Evolutionary conservation across 805 yeast species (phyloP).

Genomic region (Starmerella sp.): DNA sequence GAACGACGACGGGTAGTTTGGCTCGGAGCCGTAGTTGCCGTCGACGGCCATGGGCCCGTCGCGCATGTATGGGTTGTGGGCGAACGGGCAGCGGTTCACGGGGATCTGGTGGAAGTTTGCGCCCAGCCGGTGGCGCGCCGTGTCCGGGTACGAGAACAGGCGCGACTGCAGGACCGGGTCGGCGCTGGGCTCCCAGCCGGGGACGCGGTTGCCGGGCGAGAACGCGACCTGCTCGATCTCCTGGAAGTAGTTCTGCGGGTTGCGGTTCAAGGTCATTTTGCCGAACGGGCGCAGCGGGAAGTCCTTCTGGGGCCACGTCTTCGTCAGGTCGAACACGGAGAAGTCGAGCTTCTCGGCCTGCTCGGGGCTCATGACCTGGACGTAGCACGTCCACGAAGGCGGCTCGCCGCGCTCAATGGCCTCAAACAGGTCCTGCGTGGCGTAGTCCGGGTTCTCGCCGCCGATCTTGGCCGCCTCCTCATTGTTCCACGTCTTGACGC

Average conservation of each 20-base stretch:
- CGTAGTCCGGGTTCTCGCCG: constrained; percentile 43
- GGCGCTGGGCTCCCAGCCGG: constrained; percentile 64
- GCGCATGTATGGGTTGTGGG: constrained; percentile 39
- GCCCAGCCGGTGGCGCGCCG: constrained; percentile 69
- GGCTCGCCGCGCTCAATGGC: constrained; percentile 38
- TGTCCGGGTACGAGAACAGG: constrained; percentile 64
- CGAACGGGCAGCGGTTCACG: constrained; percentile 48
- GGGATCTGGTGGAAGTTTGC: constrained; percentile 57
- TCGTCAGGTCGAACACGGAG: constrained; percentile 44
- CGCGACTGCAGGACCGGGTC: constrained; percentile 72
- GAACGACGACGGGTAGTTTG: constrained; percentile 41
- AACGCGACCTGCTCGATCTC: constrained; percentile 52
- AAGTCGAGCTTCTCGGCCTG: constrained; percentile 42
- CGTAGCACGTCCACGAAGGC: constrained; percentile 44
- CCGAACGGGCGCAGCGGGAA: constrained; percentile 49
- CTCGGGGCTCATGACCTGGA: constrained; percentile 49
- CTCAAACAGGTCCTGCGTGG: constrained; percentile 35
- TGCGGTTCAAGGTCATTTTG: constrained; percentile 41
- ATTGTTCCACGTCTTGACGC: constrained; percentile 36
- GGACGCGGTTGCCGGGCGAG: constrained; percentile 61
- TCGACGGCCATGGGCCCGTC: constrained; percentile 48
- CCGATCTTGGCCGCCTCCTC: constrained; percentile 39
- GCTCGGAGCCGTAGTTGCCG: constrained; percentile 38
- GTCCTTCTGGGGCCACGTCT: constrained; percentile 47
- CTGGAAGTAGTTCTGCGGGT: constrained; percentile 45